Base-by-base conservation (phyloP, 768 basidiomycete genomes). In the Hypsizygus marmoreus region DNA sequence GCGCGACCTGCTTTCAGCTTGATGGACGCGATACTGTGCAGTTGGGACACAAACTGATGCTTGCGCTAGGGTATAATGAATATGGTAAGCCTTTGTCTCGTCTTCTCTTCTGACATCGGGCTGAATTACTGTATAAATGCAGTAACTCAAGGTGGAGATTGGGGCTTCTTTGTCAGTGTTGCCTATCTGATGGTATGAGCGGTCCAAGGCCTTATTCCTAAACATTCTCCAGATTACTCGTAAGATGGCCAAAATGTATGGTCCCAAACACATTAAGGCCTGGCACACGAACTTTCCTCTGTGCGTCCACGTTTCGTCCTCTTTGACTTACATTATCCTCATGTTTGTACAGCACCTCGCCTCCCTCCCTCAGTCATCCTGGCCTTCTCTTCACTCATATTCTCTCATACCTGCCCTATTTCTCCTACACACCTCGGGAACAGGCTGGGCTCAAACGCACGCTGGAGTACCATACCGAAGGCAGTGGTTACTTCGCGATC, bases 101-200 rank as follows among this genome's bases (percentile, higher is more conserved):
- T 6, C 8, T 10, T 39, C 4, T 7, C 24, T n/a, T 13, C 23
- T 24, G 33, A 16, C 6, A 34, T 35, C 9, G 12, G 30, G 25
- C 12, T 29, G 19, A n/a, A 23, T 51, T 22, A 45, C 30, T 28
- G 8, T 25, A 19, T 14, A 13, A 26, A 37, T 33, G 6, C 52
- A 79, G 77, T 76, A 6, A 69, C 70, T 0, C 74, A 75, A 50
- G 77, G 77, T 4, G 77, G 76, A 4, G 77, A 79, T 45, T 78
- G 73, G 74, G 77, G 76, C 12, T 43, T 33, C 10, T 0, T 50
- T 3, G 77, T 77, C 49, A 23, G 64, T 53, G 35, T 28, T 19
- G 6, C 33, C 8, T 17, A 38, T 11, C 8, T n/a, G 29, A 13
- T 45, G 16, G 7, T 8, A 19, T 19, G 14, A 10, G 1, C 24